Evolutionary conservation across 306 rosid species (phyloP).

Genomic region (Crataegus laevigata): DNA sequence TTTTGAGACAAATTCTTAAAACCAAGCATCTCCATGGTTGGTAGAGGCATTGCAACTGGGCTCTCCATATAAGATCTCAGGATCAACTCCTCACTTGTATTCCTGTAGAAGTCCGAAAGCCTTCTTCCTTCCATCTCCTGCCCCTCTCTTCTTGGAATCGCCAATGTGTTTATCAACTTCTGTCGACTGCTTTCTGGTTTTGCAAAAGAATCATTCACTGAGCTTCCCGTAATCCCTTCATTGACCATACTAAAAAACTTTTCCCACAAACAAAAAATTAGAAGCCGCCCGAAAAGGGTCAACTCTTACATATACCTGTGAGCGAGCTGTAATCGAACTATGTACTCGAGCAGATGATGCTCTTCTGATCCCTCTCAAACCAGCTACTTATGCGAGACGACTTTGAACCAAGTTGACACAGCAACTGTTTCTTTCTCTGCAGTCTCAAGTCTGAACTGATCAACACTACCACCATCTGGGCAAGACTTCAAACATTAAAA

Average conservation of each 20-base stretch:
- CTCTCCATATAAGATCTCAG: slow-evolving; percentile 71
- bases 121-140: slow-evolving; percentile 80
- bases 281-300: slow-evolving; percentile 6
- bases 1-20: slow-evolving; percentile 66
- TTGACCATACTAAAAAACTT: slow-evolving; percentile 9
- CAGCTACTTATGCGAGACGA: neutral
- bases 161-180: slow-evolving; percentile 12
- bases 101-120: slow-evolving; percentile 63
- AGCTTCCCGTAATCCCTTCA: slow-evolving; percentile 9
- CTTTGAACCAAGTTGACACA: neutral
- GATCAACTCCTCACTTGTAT: slow-evolving; percentile 79
- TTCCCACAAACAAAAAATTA: slow-evolving; percentile 14
- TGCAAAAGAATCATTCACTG: slow-evolving; percentile 18
- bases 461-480: neutral
- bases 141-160: slow-evolving; percentile 7
- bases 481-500: slow-evolving; percentile 4
- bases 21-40: slow-evolving; percentile 74
- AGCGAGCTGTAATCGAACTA: neutral
- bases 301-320: neutral
- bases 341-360: neutral
- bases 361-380: neutral
- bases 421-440: neutral
- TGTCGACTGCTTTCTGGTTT: slow-evolving; percentile 14
- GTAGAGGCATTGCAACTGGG: slow-evolving; percentile 57
- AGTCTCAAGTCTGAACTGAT: neutral